Base-by-base conservation (phyloP, 345 rosid genomes). In the Rhodomyrtus tomentosa region DNA sequence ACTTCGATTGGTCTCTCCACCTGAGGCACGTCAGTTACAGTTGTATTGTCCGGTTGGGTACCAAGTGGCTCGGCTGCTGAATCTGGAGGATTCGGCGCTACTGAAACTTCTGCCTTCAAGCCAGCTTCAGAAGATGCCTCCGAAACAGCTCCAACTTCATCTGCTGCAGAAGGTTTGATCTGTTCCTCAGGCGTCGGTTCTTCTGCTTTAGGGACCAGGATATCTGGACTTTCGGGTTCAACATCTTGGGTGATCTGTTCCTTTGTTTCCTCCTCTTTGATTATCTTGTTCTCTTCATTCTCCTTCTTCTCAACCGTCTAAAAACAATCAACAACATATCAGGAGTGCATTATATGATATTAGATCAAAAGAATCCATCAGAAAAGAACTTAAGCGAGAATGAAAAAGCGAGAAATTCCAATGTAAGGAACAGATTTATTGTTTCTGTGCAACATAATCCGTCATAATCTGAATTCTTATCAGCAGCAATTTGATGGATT, bases 281-380 rank as follows among this genome's bases (percentile, higher is more conserved):
- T 52, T 48, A 82, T 29, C 85, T 58, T 53, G 81, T 55, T 68
- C 83, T 87, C 87, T 84, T 87, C 86, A 76, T 15, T 50, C 20
- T 54, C 87, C 82, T 85, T 84, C 84, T 88, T 89, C 83, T 82
- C 89, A 42, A 58, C 51, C 5, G 51, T 48, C 89, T 87, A 84
- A 82, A n/a, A 84, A 59, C 32, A 82, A 79, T 55, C 81, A 32
- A 62, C 42, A 83, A 85, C 32, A 68, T 36, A 68, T 68, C 45
- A 18, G 79, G 45, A 36, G 45, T 68, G 79, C 45, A 1, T 36
- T 68, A 18, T 32, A 36, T 68, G 76, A 68, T 68, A 68, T 68
- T 68, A 36, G 79, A 68, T 68, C 45, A 68, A 18, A 68, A 68
- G 45, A 68, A 68, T 68, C 79, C 79, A 36, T 68, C 79, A 68